A percentile compares a stretch with the other conserved stretches of the same genome.
Conservation (phyloP, 1,139 yeast species). For the Blastobotrys capitulatus region DNA sequence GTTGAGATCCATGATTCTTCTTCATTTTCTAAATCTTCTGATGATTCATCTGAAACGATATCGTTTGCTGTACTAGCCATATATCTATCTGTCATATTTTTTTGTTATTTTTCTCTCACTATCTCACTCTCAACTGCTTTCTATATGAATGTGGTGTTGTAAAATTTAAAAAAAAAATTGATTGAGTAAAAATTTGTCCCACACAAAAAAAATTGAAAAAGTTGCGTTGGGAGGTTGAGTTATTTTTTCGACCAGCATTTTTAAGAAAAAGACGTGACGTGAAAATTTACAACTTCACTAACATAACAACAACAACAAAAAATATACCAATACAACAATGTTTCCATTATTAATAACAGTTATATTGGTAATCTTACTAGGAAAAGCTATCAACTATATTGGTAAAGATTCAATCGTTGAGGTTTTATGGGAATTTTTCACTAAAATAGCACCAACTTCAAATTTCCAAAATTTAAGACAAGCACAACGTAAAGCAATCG, state of each 20-base stretch:
- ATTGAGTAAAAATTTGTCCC: neutral
- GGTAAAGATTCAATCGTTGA: slow-evolving; percentile 28
- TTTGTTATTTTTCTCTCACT: neutral
- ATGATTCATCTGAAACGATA: slow-evolving; percentile 13
- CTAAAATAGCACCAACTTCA: slow-evolving; percentile 35
- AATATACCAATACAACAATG: neutral
- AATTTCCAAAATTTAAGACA: slow-evolving; percentile 35
- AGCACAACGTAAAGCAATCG: slow-evolving; percentile 43
- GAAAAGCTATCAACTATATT: slow-evolving; percentile 19
- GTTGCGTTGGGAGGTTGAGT: neutral
- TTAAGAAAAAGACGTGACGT: neutral
- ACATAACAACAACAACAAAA: too few relatives aligned
- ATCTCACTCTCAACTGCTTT: too few relatives aligned
- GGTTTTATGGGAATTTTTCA: slow-evolving; percentile 39
- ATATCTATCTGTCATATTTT: neutral
- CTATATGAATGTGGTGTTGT: too few relatives aligned
- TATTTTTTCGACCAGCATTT: neutral
- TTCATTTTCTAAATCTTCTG: slow-evolving; percentile 11
- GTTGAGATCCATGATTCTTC: slow-evolving; percentile 75
- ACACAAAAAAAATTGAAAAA: neutral
- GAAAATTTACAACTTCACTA: too few relatives aligned
- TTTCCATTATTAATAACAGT: slow-evolving; percentile 7
- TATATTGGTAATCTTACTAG: slow-evolving; percentile 2
- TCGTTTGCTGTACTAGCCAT: neutral
- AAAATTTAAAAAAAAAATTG: too few relatives aligned